These are phyloP conservation scores for Populus euphratica DNA, from an alignment of 345 rosid genomes.

Conservation along the genomic window DNA sequence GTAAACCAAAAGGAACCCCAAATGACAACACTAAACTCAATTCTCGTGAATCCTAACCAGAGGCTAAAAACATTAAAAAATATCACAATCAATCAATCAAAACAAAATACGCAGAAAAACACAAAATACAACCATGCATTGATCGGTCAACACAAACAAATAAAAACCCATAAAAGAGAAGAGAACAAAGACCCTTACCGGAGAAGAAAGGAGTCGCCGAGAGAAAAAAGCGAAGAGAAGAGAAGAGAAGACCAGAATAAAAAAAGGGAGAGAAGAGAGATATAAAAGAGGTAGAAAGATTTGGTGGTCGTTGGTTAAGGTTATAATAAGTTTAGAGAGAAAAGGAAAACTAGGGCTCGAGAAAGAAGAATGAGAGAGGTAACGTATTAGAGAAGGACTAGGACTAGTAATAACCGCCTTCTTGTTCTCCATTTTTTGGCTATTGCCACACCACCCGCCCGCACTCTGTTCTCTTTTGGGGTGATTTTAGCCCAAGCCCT, in stretches of 20 bases:
- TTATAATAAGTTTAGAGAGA: conserved; percentile 39
- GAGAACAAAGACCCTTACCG: not conserved
- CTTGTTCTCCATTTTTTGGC: conserved; percentile 72
- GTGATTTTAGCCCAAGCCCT: conserved; percentile 1
- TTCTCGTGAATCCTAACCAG: not conserved
- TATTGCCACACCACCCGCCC: conserved; percentile 55
- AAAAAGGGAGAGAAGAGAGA: conserved; percentile 11
- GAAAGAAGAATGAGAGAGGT: conserved; percentile 38
- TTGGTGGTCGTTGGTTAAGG: conserved; percentile 13
- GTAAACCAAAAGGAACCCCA: not conserved
- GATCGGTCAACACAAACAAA: conserved; percentile 1
- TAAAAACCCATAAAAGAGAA: not conserved
- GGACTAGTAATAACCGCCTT: conserved; percentile 41
- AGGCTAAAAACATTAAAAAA: not conserved
- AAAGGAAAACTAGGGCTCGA: conserved; percentile 19
- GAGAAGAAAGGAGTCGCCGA: not conserved
- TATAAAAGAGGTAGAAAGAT: not conserved
- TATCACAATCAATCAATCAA: conserved; percentile 4
- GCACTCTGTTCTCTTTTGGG: conserved; percentile 13
- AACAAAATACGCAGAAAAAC: not conserved
- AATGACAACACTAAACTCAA: not conserved
- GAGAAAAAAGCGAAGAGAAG: not conserved
- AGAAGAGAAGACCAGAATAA: not conserved
- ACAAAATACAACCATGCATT: conserved; percentile 3
- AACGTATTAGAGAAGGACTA: conserved; percentile 25